phyloP scores from a whole-genome alignment of 306 rosid species.

The Crataegus laevigata region DNA sequence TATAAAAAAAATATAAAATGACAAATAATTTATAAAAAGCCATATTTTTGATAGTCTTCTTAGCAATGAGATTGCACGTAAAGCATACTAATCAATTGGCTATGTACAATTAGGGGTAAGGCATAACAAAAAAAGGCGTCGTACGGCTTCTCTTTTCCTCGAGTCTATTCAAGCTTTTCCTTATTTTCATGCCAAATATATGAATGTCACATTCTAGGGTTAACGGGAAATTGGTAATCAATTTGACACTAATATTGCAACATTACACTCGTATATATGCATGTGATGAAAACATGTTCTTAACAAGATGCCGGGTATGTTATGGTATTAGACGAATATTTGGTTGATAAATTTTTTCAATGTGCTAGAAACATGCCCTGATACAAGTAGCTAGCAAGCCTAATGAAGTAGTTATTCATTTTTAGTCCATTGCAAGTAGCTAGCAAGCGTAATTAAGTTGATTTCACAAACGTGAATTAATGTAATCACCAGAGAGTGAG shows the following conservation, averaged over 20 bases:
- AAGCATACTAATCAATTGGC: not conserved
- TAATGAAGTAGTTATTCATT: not conserved
- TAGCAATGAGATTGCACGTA: no score
- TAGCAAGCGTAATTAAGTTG: not conserved
- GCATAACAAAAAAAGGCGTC: not conserved
- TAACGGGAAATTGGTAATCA: not conserved
- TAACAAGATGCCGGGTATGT: not conserved
- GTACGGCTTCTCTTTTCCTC: not conserved
- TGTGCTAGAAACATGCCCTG: accelerated
- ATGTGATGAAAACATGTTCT: not conserved
- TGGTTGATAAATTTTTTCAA: not conserved
- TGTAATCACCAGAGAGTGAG: not conserved
- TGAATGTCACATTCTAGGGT: not conserved
- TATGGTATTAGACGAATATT: not conserved
- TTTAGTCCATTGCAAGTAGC: not conserved
- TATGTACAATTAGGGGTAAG: not conserved
- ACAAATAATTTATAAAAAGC: no score
- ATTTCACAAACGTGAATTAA: not conserved
- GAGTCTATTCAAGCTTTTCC: not conserved
- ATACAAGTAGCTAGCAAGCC: no score
- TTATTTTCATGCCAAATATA: not conserved
- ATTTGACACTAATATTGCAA: not conserved
- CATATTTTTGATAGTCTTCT: no score
- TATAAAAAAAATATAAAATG: no score
- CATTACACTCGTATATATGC: not conserved